Evolutionary conservation across 2,329 filamentous ascomycete genomes (phyloP), one percentile per base, ranked within the genome.

Genomic region (Aspergillus costaricaensis): DNA sequence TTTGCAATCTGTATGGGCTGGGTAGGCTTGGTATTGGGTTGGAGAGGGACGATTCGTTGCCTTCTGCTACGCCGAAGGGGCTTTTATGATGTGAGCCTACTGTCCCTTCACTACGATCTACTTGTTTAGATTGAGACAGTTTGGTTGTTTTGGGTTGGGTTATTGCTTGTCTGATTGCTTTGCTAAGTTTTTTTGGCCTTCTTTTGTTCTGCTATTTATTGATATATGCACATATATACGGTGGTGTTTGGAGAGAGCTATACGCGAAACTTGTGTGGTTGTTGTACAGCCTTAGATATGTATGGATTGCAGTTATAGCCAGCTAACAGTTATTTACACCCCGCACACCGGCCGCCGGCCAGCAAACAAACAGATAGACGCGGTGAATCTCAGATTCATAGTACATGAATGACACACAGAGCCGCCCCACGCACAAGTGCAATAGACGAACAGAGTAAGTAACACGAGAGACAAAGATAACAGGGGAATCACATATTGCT

Each of bases 41-140:
- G 39, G 62, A 55, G 56, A 63, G 66, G 50, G 73, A 75, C 65
- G 74, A 75, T 70, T 70, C 69, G 57, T 66, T 76, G 60, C 74
- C 73, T 38, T 72, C 70, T 19, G 69, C 65, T 14, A 19, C n/a
- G 47, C 25, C n/a, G 27, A 32, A 44, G 41, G 44, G 30, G 12
- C 44, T n/a, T 54, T 30, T 54, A 21, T 51, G 12, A 36, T 14
- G 32, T 36, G 32, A 14, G 12, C 32, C 32, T 36, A 14, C 12
- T 12, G 12, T 30, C 27, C 0, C 10, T 30, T 36, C 10, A 36
- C 32, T 36, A 36, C 32, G 1, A 36, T 14, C 4, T 14, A 12
- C 17, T 2, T 14, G 4, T 14, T 39, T 41, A n/a, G n/a, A 1
- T 17, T 15, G 27, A 30, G 17, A 30, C 19, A 19, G 14, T 30